Conservation (phyloP, 768 basidiomycete genomes). For the Sarcodon sp. region DNA sequence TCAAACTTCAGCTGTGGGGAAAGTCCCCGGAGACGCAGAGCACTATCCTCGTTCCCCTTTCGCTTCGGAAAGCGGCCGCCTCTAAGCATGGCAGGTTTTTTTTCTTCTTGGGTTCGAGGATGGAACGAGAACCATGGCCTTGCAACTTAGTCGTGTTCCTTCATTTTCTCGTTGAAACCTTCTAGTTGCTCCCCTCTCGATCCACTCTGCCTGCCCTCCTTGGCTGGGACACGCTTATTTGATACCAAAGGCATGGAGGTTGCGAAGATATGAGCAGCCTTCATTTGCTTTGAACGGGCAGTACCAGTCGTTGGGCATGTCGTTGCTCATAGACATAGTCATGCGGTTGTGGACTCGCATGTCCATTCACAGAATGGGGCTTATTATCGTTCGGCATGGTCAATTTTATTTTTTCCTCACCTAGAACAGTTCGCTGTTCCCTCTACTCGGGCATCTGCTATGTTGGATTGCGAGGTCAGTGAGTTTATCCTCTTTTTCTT, state of each 20-base stretch:
- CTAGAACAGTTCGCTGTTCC: constrained; percentile 40
- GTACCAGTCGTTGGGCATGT: constrained; percentile 21
- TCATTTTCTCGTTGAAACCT: constrained; percentile 19
- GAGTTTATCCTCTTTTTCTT: constrained; percentile 6
- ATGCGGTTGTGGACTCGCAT: constrained; percentile 57
- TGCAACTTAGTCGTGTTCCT: constrained; percentile 12
- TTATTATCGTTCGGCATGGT: constrained; percentile 67
- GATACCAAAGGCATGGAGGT: constrained; percentile 20
- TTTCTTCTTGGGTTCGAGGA: constrained; percentile 19
- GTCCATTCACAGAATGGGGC: constrained; percentile 81
- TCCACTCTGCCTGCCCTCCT: constrained; percentile 9
- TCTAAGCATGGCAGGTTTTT: constrained; percentile 52
- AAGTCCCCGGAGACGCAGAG: constrained; percentile 91
- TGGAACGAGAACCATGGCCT: constrained; percentile 37
- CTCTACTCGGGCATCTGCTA: constrained; percentile 2
- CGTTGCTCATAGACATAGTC: constrained; percentile 84
- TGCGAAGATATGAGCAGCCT: constrained; percentile 72
- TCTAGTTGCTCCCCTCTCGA: constrained; percentile 30
- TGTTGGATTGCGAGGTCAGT: constrained; percentile 1
- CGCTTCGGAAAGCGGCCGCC: constrained; percentile 55
- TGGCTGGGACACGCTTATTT: constrained; percentile 18
- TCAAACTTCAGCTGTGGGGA: constrained; percentile 65
- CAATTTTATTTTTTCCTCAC: constrained; percentile 38
- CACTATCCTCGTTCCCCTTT: constrained; percentile 28
- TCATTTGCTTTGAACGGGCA: constrained; percentile 28